A percentile compares a stretch with the other conserved stretches of the same genome.
phyloP scores from a whole-genome alignment of 1,139 yeast genomes.

The Pichia sp. region DNA sequence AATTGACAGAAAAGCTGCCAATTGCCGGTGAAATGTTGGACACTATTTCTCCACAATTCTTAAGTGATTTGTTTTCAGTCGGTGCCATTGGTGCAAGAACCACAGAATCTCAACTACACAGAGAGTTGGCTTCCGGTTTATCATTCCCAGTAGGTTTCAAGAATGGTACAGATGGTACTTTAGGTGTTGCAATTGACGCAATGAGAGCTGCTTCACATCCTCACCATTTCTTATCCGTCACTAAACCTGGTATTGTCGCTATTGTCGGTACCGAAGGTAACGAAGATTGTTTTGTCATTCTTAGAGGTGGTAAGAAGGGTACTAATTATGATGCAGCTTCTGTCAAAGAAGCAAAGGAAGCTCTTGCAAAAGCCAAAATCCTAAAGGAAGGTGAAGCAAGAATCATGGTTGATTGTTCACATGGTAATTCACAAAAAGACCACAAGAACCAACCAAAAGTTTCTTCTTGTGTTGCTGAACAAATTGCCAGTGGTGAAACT shows the following conservation, averaged over 20 bases:
- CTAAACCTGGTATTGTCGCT: constrained; percentile 92
- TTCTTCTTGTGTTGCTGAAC: constrained; percentile 72
- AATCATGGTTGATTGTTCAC: constrained; percentile 97
- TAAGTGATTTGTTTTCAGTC: constrained; percentile 82
- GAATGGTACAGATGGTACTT: constrained; percentile 95
- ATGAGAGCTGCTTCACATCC: constrained; percentile 87
- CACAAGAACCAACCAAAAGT: constrained; percentile 91
- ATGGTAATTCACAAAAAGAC: constrained; percentile 88
- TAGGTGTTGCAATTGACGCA: constrained; percentile 92
- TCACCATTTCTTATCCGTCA: constrained; percentile 89
- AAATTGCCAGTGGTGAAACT: constrained; percentile 66
- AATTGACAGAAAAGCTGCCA: constrained; percentile 74
- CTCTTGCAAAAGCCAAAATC: constrained; percentile 51
- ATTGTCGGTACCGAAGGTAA: constrained; percentile 95
- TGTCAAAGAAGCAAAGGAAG: constrained; percentile 60
- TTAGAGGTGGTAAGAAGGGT: constrained; percentile 92
- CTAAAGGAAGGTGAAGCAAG: constrained; percentile 46
- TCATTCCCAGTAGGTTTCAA: constrained; percentile 98
- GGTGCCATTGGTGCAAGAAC: constrained; percentile 99
- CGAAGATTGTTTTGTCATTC: constrained; percentile 78
- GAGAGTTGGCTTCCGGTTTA: constrained; percentile 94
- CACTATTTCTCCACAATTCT: constrained; percentile 93
- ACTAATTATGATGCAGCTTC: constrained; percentile 79
- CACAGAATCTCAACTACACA: constrained; percentile 94
- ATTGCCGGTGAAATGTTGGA: constrained; percentile 98